These are phyloP conservation scores for Rostrohypoxylon terebratum DNA, from an alignment of 495 filamentous ascomycete species.

Conservation along the genomic window DNA sequence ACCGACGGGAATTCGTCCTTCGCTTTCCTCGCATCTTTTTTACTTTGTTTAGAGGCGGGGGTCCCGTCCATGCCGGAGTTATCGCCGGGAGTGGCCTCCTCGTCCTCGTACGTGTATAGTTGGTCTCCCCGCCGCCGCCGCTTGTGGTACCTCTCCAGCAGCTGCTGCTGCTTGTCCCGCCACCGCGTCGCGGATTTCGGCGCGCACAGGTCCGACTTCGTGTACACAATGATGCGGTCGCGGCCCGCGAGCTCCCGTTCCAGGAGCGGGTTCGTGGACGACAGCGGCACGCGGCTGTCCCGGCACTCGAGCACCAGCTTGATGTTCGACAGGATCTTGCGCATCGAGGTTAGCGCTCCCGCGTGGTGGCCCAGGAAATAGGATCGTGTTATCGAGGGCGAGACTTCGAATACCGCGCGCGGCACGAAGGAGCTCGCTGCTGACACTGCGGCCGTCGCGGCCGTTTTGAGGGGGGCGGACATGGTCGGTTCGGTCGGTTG, in stretches of 20 bases:
- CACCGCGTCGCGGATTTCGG: conserved; percentile 16
- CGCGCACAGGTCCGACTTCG: conserved; percentile 81
- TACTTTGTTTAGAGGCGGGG: no score
- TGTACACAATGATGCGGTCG: conserved; percentile 87
- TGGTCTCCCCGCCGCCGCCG: conserved; percentile 51
- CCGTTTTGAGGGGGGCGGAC: conserved; percentile 39
- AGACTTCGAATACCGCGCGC: conserved; percentile 73
- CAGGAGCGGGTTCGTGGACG: conserved; percentile 90
- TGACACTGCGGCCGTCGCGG: conserved; percentile 33
- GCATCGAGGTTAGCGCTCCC: conserved; percentile 86
- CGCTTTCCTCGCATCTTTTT: conserved; percentile 28
- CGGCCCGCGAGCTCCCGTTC: conserved; percentile 76
- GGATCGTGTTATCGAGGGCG: conserved; percentile 77
- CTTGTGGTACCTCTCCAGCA: conserved; percentile 42
- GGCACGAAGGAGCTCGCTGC: conserved; percentile 73
- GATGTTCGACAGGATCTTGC: conserved; percentile 79
- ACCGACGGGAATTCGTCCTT: not conserved
- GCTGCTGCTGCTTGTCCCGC: conserved; percentile 28
- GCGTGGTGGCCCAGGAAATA: conserved; percentile 98
- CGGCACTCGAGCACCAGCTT: conserved; percentile 95
- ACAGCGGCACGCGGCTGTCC: conserved; percentile 89
- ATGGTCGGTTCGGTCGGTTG: not conserved
- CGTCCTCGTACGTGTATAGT: no score
- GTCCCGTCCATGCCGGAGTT: no score
- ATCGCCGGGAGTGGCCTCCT: no score